phyloP scores from a whole-genome alignment of 1,284 basidiomycete genomes.

The Apiotrichum domesticum region DNA sequence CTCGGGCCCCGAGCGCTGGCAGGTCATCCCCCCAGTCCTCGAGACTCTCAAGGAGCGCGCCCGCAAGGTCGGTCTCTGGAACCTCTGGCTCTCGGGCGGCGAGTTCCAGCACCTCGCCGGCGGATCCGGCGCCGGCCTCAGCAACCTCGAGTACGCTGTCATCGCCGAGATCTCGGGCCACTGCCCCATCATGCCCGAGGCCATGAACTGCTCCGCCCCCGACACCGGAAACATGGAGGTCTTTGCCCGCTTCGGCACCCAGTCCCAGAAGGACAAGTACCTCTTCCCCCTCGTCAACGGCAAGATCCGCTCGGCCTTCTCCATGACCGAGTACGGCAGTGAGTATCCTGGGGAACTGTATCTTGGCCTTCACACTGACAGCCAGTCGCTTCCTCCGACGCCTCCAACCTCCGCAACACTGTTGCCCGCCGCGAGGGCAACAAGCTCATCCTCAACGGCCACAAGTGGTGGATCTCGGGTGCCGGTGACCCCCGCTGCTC shows the following conservation, averaged over 20 bases:
- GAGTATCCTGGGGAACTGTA: slow-evolving; percentile 32
- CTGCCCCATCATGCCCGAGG: slow-evolving; percentile 74
- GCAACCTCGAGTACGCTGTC: slow-evolving; percentile 89
- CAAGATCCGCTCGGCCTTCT: slow-evolving; percentile 85
- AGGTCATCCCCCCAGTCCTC: slow-evolving; percentile 70
- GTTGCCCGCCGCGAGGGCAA: slow-evolving; percentile 71
- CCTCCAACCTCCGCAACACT: slow-evolving; percentile 88
- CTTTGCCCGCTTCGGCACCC: slow-evolving; percentile 82
- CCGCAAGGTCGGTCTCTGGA: slow-evolving; percentile 85
- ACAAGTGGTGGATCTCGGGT: slow-evolving; percentile 99
- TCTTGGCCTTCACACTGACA: neutral
- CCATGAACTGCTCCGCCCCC: slow-evolving; percentile 86
- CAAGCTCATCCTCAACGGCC: slow-evolving; percentile 88
- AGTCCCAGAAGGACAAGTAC: slow-evolving; percentile 87
- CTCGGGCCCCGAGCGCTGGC: slow-evolving; percentile 74
- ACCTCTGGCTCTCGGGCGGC: slow-evolving; percentile 87
- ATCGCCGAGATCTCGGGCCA: slow-evolving; percentile 94
- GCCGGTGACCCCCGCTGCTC: slow-evolving; percentile 88
- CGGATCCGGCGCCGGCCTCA: slow-evolving; percentile 71
- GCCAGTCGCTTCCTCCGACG: slow-evolving; percentile 86
- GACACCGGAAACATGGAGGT: slow-evolving; percentile 99
- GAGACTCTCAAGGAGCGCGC: slow-evolving; percentile 85
- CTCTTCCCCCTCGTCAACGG: slow-evolving; percentile 81
- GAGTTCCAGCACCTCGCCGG: slow-evolving; percentile 68
- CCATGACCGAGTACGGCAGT: slow-evolving; percentile 91